Evolutionary conservation across 1,284 basidiomycete genomes (phyloP), one percentile per base, ranked within the genome.

Genomic region (Ceraceosorus guamensis): DNA sequence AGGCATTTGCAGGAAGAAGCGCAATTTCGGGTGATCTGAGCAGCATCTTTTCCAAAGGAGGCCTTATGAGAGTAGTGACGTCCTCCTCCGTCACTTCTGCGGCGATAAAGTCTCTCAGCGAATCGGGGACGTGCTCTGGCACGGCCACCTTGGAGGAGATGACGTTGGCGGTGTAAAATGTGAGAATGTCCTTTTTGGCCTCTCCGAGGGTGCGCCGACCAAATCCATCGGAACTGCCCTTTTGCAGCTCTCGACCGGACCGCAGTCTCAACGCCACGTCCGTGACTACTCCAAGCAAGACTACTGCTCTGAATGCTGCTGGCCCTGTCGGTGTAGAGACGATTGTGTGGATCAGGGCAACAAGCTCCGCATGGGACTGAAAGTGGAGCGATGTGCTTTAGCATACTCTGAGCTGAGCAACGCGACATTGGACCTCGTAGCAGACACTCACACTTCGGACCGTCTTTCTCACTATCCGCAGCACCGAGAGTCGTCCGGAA

Each of bases 31-130:
- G 73, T 24, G 73, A 73, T 35, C 72, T 61, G 0, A 74, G 65
- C 6, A 74, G 61, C 67, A 70, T 70, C 59, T 74, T 74, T 47
- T 71, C 65, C 24, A 75, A 65, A 30, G 70, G 60, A 6, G 73
- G 73, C 8, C 69, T 56, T n/a, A 75, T 53, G 2, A 62, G 55
- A 11, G 48, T 35, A 4, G 61, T n/a, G 16, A 74, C 50, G 24
- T 71, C 70, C 2, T 64, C 46, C 16, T 59, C 52, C 33, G 65
- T 61, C 32, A 74, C 56, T 16, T 63, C 51, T 2, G 52, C 44
- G 5, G 56, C 58, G 33, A 74, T 44, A 48, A 74, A 75, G 45
- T 65, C 63, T 32, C 61, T 51, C 44, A 73, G 62, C 16, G 71
- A 66, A 13, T 37, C 48, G 18, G 62, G 32, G 6, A 63, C 53